These are phyloP conservation scores for Mycena rebaudengoi DNA, from an alignment of 768 basidiomycete genomes.

Conservation along the genomic window DNA sequence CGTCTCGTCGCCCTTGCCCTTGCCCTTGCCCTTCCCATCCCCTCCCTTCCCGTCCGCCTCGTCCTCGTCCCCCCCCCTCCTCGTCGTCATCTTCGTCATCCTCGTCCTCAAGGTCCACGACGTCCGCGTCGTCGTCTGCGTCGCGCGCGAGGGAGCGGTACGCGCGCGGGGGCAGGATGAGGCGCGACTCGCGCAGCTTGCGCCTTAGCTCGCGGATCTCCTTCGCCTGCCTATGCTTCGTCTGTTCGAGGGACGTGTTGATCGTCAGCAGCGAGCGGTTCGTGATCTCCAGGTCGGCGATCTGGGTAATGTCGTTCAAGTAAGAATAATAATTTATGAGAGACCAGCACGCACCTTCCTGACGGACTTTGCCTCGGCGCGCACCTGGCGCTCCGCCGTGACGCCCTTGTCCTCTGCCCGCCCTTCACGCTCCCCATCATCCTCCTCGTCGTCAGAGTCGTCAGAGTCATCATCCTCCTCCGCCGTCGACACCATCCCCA, in stretches of 20 bases:
- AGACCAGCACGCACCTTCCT: conserved; percentile 84
- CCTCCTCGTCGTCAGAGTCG: conserved; percentile 33
- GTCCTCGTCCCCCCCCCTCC: conserved; percentile 43
- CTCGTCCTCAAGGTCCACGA: conserved; percentile 59
- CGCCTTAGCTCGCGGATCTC: conserved; percentile 89
- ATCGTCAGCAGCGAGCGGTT: conserved; percentile 87
- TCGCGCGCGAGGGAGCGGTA: conserved; percentile 62
- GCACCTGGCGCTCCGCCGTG: conserved; percentile 53
- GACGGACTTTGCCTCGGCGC: conserved; percentile 83
- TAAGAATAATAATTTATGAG: background rate
- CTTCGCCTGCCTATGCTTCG: conserved; percentile 80
- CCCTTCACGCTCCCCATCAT: conserved; percentile 46
- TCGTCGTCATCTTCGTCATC: conserved; percentile 55
- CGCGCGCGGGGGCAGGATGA: conserved; percentile 75
- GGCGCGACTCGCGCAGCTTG: conserved; percentile 82
- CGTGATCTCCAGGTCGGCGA: conserved; percentile 91
- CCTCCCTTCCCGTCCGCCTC: conserved; percentile 40
- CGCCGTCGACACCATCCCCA: conserved; percentile 39
- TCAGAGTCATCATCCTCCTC: conserved; percentile 43
- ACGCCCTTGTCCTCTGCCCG: conserved; percentile 16
- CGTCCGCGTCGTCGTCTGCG: conserved; percentile 51
- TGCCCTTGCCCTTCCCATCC: conserved; percentile 41
- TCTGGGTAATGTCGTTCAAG: conserved; percentile 53
- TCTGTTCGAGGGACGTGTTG: conserved; percentile 82
- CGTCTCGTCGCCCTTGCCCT: conserved; percentile 56